Base-by-base conservation (phyloP, 163 green algal genomes). In the Chlorella variabilis region DNA sequence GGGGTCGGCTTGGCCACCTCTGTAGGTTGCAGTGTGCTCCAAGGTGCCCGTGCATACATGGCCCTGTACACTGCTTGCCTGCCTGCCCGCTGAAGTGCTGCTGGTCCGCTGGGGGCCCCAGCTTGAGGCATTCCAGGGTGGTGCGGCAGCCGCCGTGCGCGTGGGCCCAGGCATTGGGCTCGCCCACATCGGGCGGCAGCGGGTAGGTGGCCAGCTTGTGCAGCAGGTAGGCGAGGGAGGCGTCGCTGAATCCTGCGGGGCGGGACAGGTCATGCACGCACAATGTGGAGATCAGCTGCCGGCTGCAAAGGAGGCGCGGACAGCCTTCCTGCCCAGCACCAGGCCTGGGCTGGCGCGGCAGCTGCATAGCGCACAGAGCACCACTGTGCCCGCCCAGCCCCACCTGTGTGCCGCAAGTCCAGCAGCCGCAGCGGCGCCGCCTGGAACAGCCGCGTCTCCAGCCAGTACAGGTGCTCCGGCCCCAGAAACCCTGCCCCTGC, bases 41-140 rank as follows among this genome's bases (percentile, higher is more conserved):
- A 39, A 8, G 1, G 54, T 15, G 54, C 54, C 7, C 20, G 20
- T 9, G 23, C 45, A 54, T 54, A 23, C 45, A 54, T 15, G 15
- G 45, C 45, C 45, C 11, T 54, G 45, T 15, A 54, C 45, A 15
- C 23, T 27, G 70, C 73, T 39, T 39, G 18, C 73, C 73, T 80
- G 73, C 33, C 0, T 70, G 4, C 27, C 70, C 2, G 54, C 73
- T 56, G 29, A 80, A 70, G 15, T 56, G 17, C 18, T 11, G 27
- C 8, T 27, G 15, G n/a, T 70, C 73, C 8, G 56, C 73, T 3
- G 73, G 73, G 4, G 73, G 73, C 13, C 73, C 73, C 36, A 80
- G 54, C 73, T 69, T 80, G 15, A 80, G 56, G 73, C 73, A 80
- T 36, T 69, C 36, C 27, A 80, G 38, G 2, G 38, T 71, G 27